A percentile compares a stretch with the other conserved stretches of the same genome.
Evolutionary conservation across 2,329 filamentous ascomycete species (phyloP).

Genomic region (Aspergillus sp.): DNA sequence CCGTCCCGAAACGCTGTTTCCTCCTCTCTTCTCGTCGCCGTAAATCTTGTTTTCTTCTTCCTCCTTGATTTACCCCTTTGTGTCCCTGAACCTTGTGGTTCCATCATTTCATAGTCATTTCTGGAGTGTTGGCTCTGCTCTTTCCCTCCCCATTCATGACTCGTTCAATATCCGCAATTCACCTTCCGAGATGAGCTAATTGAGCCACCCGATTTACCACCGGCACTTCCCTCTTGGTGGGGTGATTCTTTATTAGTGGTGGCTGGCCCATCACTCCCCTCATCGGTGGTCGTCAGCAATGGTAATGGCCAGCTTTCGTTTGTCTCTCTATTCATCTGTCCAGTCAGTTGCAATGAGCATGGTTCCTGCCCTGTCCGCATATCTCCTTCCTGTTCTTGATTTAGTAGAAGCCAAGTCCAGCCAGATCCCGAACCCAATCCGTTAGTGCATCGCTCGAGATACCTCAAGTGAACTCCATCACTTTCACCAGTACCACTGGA

Average conservation of each 20-base stretch:
- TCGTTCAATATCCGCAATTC: not conserved
- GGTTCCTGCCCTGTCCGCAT: too few species aligned
- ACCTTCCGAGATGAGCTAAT: not conserved
- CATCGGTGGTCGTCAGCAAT: not conserved
- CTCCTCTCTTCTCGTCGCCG: conserved; percentile 8
- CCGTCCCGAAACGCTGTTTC: conserved; percentile 22
- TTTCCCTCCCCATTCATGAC: not conserved
- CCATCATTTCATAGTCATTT: not conserved
- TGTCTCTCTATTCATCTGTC: not conserved
- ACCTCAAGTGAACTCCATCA: not conserved
- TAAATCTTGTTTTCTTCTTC: conserved; percentile 2
- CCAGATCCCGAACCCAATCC: not conserved
- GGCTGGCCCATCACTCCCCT: not conserved
- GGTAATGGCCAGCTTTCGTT: not conserved
- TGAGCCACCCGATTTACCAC: not conserved
- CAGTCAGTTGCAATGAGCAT: not conserved
- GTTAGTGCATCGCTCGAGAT: not conserved
- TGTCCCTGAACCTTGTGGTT: not conserved
- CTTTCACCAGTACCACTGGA: not conserved
- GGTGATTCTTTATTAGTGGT: not conserved
- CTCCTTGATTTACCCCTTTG: conserved; percentile 1
- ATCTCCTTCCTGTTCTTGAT: too few species aligned
- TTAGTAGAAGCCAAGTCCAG: not conserved
- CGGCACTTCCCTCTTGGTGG: not conserved
- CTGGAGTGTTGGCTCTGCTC: not conserved